Evolutionary conservation across 805 yeast species (phyloP), one percentile per base, ranked within the genome.

Genomic region (Clavispora fructus): DNA sequence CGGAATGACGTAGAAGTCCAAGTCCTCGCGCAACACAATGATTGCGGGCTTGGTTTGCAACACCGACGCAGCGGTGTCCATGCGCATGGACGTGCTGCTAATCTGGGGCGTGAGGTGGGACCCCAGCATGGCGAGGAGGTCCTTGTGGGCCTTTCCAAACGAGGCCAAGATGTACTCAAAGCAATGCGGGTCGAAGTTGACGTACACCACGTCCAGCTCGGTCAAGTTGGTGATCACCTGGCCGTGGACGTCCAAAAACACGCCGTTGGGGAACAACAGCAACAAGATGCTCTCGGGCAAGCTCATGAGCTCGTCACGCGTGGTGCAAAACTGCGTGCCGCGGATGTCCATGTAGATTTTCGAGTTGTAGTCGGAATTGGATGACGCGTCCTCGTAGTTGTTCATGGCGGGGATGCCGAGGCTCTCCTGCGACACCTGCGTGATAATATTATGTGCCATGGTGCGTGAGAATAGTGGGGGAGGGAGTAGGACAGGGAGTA

Each of bases 1-100:
- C 2, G 97, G 95, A 14, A 94, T 83, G 52, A 95, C 87, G 64
- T 91, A 94, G 66, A 80, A 94, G 62, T 94, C 99, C 54, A 94
- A 74, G 65, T 94, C 99, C 63, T 94, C 99, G 51, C 97, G 75
- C 45, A 94, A 73, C 4, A 92, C 97, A 46, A 94, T 89, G 39
- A 94, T 83, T 0, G 96, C 85, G 0, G 98, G 99, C 54, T 88
- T 86, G 50, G 80, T 82, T 52, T 79, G 82, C 50, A 91, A 69
- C 4, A 90, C 80, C 40, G 80, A 82, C 2, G 84, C 78, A 49
- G 81, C 85, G 30, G 52, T 61, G 43, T 50, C 57, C 41, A 40
- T 54, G 48, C 48, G 53, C 37, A 33, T 16, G 52, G 48, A 51
- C 40, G 46, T 13, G 35, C 53, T 54, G 26, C 62, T 55, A 6